Evolutionary conservation across 257 asterid species (phyloP).

Genomic region (Solanum bulbocastanum): DNA sequence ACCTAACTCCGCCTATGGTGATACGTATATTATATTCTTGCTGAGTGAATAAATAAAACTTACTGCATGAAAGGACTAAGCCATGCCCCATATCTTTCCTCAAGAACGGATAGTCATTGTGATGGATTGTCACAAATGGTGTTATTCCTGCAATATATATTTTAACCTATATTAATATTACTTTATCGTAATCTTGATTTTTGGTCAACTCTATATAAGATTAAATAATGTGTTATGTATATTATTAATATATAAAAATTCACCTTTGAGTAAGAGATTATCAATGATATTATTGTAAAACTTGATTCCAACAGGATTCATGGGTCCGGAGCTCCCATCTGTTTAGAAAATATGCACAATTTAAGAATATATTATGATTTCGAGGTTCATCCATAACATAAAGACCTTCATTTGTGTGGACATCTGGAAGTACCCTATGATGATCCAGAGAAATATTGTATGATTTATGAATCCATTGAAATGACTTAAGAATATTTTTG

Average conservation of each 20-base stretch:
- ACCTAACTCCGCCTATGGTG: not conserved
- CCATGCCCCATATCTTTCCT: conserved; percentile 24
- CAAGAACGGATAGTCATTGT: conserved; percentile 19
- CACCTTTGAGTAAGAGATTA: conserved; percentile 44
- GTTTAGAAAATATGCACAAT: not conserved
- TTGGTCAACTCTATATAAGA: not conserved
- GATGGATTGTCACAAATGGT: conserved; percentile 29
- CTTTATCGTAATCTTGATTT: not conserved
- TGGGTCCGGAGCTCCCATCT: conserved; percentile 54
- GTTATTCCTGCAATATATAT: conserved; percentile 11
- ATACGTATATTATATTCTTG: not conserved
- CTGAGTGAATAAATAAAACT: not conserved
- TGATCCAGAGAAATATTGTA: not conserved
- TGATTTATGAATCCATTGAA: too few relatives aligned
- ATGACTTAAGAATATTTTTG: not conserved
- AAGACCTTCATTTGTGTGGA: too few relatives aligned
- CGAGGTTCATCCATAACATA: not conserved
- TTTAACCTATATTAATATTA: not conserved
- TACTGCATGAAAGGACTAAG: conserved; percentile 19
- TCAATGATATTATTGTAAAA: conserved; percentile 50
- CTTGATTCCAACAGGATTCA: conserved; percentile 36
- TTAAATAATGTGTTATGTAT: not conserved
- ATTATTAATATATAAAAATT: not conserved
- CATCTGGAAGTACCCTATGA: not conserved
- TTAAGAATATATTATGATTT: not conserved